Base-by-base conservation (phyloP, 2,329 filamentous ascomycete genomes). In the Beauveria scarabaeidicola region DNA sequence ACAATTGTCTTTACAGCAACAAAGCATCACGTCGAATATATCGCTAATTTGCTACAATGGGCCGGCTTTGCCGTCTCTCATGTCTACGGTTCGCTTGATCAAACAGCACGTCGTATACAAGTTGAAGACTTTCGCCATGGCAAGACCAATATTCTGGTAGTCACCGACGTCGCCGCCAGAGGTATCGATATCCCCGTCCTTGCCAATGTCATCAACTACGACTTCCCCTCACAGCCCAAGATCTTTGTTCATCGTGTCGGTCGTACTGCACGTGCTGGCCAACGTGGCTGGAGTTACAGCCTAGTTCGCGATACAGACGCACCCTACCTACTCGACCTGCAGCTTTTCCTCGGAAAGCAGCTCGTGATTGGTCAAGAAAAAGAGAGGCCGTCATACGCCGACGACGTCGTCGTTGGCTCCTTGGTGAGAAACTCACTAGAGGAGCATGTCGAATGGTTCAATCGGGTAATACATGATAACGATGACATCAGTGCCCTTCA, bases 131-230 rank as follows among this genome's bases (percentile, higher is more conserved):
- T 99, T 72, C 82, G 95, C 61, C 81, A 80, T 25, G 94, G 94
- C 7, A 82, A 88, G 64, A 89, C 90, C 0, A 93, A 96, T 66
- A 91, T 99, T 52, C 77, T 99, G 9, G 92, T 99, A 3, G 93
- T 97, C 48, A 99, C 94, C 1, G 94, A 99, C 71, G 91, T 99
- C 58, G 94, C 94, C 15, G 94, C 94, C 23, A 84, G 94, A 79
- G 93, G 94, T 84, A 95, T 99, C 63, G 94, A 99, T 84, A 96
- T 99, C 65, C 94, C 94, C 0, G 83, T 97, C 51, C 81, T 99
- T 40, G 92, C 91, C 60, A 97, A 99, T 70, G 94, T 99, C 61
- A 93, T 99, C 78, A 97, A 99, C 78, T 99, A 96, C 74, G 93
- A 97, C 69, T 99, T 99, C 64, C 93, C 94, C 3, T 89, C 93